Percentiles rank a stretch among this genome's conserved stretches.
phyloP scores from a whole-genome alignment of 495 filamentous ascomycete species.

The Neurospora terricola region DNA sequence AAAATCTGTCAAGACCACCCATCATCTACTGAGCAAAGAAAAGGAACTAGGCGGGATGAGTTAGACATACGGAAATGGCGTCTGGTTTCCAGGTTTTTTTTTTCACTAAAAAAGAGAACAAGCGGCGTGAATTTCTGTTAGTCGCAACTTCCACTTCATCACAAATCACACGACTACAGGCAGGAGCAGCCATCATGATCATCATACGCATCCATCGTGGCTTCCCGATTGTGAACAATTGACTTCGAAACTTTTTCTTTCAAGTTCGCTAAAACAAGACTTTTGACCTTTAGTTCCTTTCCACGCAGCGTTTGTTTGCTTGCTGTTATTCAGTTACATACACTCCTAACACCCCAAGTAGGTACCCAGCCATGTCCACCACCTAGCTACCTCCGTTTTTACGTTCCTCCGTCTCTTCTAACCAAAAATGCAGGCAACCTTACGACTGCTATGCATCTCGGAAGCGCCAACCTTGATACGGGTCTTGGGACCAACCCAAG shows the following conservation, averaged over 20 bases:
- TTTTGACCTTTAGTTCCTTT: not conserved
- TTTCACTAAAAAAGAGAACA: not conserved
- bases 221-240: not conserved
- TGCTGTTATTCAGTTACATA: not conserved
- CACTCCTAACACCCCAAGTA: not conserved
- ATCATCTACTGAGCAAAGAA: not conserved
- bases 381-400: not conserved
- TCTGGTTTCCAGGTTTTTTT: not conserved
- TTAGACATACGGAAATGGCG: not conserved
- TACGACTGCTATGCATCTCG: constrained; percentile 81
- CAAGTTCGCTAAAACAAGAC: not conserved
- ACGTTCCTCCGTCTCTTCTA: constrained; percentile 44
- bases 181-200: not conserved
- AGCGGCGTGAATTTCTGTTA: not conserved
- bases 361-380: not conserved
- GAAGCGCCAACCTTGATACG: constrained; percentile 68
- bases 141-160: not conserved
- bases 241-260: not conserved
- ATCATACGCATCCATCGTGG: not conserved
- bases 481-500: constrained; percentile 46
- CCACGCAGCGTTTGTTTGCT: not conserved
- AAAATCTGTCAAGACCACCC: not conserved
- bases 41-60: not conserved
- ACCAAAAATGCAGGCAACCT: constrained; percentile 56
- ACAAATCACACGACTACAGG: not conserved